Evolutionary conservation across 768 basidiomycete species (phyloP), one percentile per base, ranked within the genome.

Genomic region (Phlegmacium glaucopus): DNA sequence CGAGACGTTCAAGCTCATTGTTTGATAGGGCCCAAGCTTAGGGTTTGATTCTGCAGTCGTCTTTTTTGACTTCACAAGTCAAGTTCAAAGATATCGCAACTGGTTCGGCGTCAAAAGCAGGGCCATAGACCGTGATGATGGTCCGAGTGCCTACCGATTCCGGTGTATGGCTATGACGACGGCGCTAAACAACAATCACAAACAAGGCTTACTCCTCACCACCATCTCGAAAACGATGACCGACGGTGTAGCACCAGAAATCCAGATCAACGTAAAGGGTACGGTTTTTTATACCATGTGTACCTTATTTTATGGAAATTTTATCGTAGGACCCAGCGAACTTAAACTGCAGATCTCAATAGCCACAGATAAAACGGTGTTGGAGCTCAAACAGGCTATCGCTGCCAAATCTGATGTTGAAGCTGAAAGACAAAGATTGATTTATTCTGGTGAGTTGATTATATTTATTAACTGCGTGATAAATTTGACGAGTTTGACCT

Each of bases 271-370:
- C 61, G 68, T 89, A 62, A 89, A 87, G 66, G 87, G 87, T 84
- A 48, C 8, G 53, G 11, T 11, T n/a, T 11, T 48, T 6, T 7
- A 8, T 15, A n/a, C n/a, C n/a, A n/a, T n/a, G n/a, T n/a, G 25
- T 4, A 5, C 29, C 11, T 26, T 16, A 9, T 7, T 12, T 4
- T 16, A n/a, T 13, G 4, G 13, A n/a, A 9, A 26, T 17, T 42
- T 4, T 25, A 48, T 3, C 4, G 7, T 18, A 89, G 90, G 94
- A 6, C 92, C 94, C 1, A 90, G 80, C 61, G 94, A 97, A 69
- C 76, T 95, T 69, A 97, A 96, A 74, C 79, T 98, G 28, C 82
- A 91, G 61, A 85, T 98, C 49, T 75, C 81, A 27, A 92, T 97
- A 61, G 68, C 77, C 41, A 76, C 83, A 2, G 83, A 86, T 65